These are phyloP conservation scores for Ilex aquifolium DNA, from an alignment of 257 asterid species.

Conservation along the genomic window DNA sequence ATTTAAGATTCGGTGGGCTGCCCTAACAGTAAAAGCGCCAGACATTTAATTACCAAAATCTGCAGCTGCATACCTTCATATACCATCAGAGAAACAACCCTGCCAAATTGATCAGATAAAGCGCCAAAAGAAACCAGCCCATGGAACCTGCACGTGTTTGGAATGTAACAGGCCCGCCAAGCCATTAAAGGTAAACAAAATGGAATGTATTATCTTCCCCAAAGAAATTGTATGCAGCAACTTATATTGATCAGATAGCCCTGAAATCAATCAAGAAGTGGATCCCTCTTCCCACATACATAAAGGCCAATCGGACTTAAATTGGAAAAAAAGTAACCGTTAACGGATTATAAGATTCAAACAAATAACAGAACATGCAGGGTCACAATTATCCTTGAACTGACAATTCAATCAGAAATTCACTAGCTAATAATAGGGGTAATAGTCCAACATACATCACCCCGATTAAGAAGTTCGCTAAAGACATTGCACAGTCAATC, in stretches of 20 bases:
- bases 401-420: slow-evolving; percentile 31
- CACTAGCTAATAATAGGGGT: slow-evolving; percentile 56
- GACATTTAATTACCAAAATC: slow-evolving; percentile 20
- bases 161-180: slow-evolving; percentile 49
- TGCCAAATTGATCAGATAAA: slow-evolving; percentile 48
- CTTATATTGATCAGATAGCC: too few species aligned
- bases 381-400: slow-evolving; percentile 10
- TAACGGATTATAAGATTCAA: not conserved
- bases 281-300: slow-evolving; percentile 15
- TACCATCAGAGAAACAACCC: slow-evolving; percentile 38
- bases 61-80: slow-evolving; percentile 45
- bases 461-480: slow-evolving; percentile 44
- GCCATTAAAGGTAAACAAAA: slow-evolving; percentile 27
- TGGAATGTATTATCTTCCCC: too few species aligned
- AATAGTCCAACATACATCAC: slow-evolving; percentile 57
- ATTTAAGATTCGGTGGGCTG: slow-evolving; percentile 11
- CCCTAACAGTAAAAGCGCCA: slow-evolving; percentile 22
- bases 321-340: too few species aligned
- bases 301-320: slow-evolving; percentile 2
- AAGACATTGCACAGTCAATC: slow-evolving; percentile 49
- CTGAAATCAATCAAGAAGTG: not conserved
- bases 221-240: too few species aligned
- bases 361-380: slow-evolving; percentile 15
- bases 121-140: slow-evolving; percentile 51
- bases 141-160: slow-evolving; percentile 55